phyloP scores from a whole-genome alignment of 192 early-diverging fungal species.

The Paraglomus brasilianum region DNA sequence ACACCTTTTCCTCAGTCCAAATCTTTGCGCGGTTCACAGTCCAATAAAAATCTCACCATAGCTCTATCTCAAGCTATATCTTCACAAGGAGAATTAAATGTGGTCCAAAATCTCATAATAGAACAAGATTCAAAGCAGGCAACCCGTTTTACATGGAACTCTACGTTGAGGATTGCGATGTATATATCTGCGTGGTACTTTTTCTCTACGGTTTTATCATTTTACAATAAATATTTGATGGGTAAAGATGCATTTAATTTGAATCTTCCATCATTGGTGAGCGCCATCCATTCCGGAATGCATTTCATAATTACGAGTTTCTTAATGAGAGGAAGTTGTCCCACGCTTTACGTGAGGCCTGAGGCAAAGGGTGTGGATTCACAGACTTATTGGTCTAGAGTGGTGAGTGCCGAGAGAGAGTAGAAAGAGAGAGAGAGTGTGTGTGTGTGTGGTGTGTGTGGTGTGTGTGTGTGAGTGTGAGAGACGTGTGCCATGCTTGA shows the following conservation, averaged over 20 bases:
- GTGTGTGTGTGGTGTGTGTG: neutral
- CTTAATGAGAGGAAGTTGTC: slow-evolving; percentile 47
- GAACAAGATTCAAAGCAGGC: slow-evolving; percentile 7
- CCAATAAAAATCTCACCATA: too few relatives aligned
- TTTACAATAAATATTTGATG: slow-evolving; percentile 89
- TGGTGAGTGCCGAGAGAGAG: slow-evolving; percentile 36
- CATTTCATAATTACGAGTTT: slow-evolving; percentile 66
- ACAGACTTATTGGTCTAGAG: slow-evolving; percentile 42
- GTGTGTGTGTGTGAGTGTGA: neutral
- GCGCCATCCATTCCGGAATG: slow-evolving; percentile 69
- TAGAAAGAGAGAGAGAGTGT: slow-evolving; percentile 28
- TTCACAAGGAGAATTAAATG: neutral
- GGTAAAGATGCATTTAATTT: slow-evolving; percentile 72
- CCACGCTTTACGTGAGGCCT: slow-evolving; percentile 35
- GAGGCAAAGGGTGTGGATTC: slow-evolving; percentile 38
- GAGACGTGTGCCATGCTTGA: neutral
- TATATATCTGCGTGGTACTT: slow-evolving; percentile 71
- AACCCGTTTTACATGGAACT: neutral
- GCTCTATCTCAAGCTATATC: too few relatives aligned
- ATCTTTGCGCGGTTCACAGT: too few relatives aligned
- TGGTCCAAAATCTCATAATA: slow-evolving; percentile 22
- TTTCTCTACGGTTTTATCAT: slow-evolving; percentile 67
- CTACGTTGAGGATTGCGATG: slow-evolving; percentile 34
- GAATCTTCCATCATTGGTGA: slow-evolving; percentile 74
- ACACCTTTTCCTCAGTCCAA: too few relatives aligned